Percentiles rank a stretch among this genome's conserved stretches.
Evolutionary conservation across 2,329 filamentous ascomycete species (phyloP).

Genomic region (Cytospora mali): DNA sequence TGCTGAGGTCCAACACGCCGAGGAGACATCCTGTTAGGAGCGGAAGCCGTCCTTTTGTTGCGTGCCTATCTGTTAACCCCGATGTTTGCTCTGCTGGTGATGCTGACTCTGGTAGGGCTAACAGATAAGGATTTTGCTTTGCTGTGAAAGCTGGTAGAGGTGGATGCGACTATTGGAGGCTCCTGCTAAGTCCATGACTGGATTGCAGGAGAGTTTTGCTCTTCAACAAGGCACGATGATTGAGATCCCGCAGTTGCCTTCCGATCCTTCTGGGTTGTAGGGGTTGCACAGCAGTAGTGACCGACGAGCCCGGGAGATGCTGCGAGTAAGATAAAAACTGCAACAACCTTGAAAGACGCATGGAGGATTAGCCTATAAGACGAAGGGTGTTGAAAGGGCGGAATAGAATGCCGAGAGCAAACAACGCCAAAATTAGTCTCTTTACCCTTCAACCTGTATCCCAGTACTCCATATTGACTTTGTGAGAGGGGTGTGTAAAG

Average conservation of each 20-base stretch:
- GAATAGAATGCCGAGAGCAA: neutral
- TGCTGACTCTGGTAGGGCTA: neutral
- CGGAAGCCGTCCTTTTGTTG: neutral
- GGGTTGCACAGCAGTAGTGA: conserved; percentile 17
- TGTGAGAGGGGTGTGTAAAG: neutral
- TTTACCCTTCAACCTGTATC: neutral
- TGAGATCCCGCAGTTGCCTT: neutral
- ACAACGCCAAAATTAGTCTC: neutral
- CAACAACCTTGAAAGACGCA: conserved; percentile 1
- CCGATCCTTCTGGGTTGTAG: conserved; percentile 2
- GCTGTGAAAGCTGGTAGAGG: neutral
- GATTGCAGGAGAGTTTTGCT: neutral
- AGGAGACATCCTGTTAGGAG: neutral
- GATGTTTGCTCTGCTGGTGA: neutral
- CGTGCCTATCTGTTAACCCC: neutral
- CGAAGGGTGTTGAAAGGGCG: neutral
- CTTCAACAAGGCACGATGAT: neutral
- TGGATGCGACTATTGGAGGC: neutral
- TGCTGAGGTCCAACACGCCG: neutral
- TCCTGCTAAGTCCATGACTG: neutral
- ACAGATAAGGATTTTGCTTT: neutral
- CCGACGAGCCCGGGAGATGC: conserved; percentile 19
- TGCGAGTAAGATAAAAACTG: conserved; percentile 10
- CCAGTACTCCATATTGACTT: neutral
- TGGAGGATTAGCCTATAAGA: neutral